A percentile compares a stretch with the other conserved stretches of the same genome.
Evolutionary conservation across 441 rosid genomes (phyloP).

Genomic region (Eruca vesicaria): DNA sequence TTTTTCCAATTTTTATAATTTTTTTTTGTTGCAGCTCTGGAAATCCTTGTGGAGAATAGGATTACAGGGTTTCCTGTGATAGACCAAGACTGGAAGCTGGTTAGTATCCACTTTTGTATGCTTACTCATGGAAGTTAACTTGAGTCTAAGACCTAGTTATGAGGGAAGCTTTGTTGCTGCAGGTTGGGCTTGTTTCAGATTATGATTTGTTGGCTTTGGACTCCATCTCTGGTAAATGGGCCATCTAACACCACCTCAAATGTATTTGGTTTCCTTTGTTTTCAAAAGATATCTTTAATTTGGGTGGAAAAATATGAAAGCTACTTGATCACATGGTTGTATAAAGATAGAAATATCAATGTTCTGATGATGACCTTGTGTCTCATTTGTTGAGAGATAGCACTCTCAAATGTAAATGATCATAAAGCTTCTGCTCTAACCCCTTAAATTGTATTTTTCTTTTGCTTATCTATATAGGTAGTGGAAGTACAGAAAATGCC

Average conservation of each 20-base stretch:
- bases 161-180: constrained; percentile 33
- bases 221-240: constrained; percentile 78
- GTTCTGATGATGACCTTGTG: constrained; percentile 34
- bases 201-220: constrained; percentile 94
- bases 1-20: not conserved
- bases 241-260: not conserved
- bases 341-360: not conserved
- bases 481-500: constrained; percentile 58
- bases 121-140: not conserved
- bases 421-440: constrained; percentile 16
- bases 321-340: constrained; percentile 27
- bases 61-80: constrained; percentile 93
- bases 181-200: constrained; percentile 97
- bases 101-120: constrained; percentile 33
- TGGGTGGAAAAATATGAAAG: constrained; percentile 23
- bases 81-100: constrained; percentile 88
- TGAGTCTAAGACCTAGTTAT: not conserved
- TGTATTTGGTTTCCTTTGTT: constrained; percentile 15
- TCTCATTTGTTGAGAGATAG: constrained; percentile 21
- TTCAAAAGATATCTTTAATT: not conserved
- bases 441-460: constrained; percentile 1
- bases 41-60: constrained; percentile 73
- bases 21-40: constrained; percentile 53
- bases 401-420: constrained; percentile 31
- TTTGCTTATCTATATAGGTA: constrained; percentile 41